Conservation (phyloP, 352 stramenopile species). For the Globisporangium paddicum region DNA sequence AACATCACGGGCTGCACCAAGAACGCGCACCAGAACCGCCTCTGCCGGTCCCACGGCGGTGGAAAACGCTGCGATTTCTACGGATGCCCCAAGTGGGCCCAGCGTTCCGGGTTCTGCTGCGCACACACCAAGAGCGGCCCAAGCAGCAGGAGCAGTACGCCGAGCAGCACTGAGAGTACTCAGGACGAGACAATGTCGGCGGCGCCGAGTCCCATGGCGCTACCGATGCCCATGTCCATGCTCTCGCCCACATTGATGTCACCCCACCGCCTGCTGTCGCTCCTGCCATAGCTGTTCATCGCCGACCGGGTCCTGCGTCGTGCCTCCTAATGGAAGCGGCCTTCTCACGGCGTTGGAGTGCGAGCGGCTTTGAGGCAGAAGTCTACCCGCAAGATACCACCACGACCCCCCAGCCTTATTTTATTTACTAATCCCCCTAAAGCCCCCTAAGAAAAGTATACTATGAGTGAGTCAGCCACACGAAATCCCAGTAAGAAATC, state of each 20-base stretch:
- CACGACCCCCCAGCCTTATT: not conserved
- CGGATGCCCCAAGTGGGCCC: slow-evolving; percentile 79
- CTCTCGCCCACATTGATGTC: slow-evolving; percentile 62
- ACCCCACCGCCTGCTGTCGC: slow-evolving; percentile 54
- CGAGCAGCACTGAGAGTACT: not conserved
- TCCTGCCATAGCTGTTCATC: slow-evolving; percentile 30
- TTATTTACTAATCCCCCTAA: slow-evolving; percentile 1
- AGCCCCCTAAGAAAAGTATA: not conserved
- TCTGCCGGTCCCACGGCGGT: slow-evolving; percentile 79
- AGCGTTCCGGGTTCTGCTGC: slow-evolving; percentile 82
- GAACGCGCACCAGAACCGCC: slow-evolving; percentile 79
- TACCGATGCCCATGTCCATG: slow-evolving; percentile 40
- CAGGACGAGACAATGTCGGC: not conserved
- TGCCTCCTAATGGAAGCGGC: slow-evolving; percentile 8
- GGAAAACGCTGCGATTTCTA: slow-evolving; percentile 78
- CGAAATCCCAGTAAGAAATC: not conserved
- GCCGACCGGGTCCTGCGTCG: not conserved
- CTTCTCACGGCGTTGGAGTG: not conserved
- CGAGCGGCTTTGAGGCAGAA: not conserved
- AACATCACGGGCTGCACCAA: slow-evolving; percentile 74
- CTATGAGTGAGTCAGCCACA: slow-evolving; percentile 1
- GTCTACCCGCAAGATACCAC: not conserved
- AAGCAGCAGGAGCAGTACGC: slow-evolving; percentile 5
- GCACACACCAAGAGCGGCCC: slow-evolving; percentile 70
- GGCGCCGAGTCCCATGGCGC: slow-evolving; percentile 8